These are phyloP conservation scores for Talaromyces sp. DNA, from an alignment of 2,329 filamentous ascomycete species.

Conservation along the genomic window DNA sequence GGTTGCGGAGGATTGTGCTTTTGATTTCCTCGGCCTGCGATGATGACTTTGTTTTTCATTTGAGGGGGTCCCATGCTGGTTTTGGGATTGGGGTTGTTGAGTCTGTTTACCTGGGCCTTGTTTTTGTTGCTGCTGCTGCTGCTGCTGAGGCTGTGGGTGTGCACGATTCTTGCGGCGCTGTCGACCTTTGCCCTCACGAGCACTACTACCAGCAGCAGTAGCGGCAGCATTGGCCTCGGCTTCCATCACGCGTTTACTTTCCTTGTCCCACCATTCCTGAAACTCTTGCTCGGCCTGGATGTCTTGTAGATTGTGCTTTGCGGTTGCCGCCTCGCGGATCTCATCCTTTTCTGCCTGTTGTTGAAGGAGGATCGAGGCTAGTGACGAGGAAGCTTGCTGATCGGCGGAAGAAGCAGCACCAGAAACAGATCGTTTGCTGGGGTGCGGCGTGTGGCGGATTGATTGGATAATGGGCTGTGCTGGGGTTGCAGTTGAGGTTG, in stretches of 20 bases:
- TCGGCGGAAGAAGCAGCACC: constrained; percentile 49
- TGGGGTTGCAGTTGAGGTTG: constrained; percentile 8
- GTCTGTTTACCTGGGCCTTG: background rate
- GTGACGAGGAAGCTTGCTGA: constrained; percentile 54
- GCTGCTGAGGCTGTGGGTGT: background rate
- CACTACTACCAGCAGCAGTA: background rate
- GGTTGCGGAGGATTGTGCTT: background rate
- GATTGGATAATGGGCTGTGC: constrained; percentile 32
- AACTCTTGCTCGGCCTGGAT: constrained; percentile 98
- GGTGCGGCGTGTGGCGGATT: constrained; percentile 46
- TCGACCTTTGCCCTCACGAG: constrained; percentile 10
- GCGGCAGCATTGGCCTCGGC: constrained; percentile 18
- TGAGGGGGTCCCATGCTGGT: background rate
- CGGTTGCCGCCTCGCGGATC: constrained; percentile 69
- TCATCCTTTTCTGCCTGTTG: constrained; percentile 79
- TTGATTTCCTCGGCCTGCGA: constrained; percentile 1
- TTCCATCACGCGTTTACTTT: constrained; percentile 32
- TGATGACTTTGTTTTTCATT: constrained; percentile 2
- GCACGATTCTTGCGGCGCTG: constrained; percentile 9
- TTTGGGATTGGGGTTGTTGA: background rate
- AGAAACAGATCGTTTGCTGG: constrained; percentile 21
- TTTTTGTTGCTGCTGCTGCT: background rate
- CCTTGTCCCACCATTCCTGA: constrained; percentile 57
- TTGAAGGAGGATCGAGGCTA: constrained; percentile 83
- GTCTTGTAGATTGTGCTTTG: constrained; percentile 84